Conservation (phyloP, 2,329 filamentous ascomycete genomes). For the Exophiala lecanii-corni region DNA sequence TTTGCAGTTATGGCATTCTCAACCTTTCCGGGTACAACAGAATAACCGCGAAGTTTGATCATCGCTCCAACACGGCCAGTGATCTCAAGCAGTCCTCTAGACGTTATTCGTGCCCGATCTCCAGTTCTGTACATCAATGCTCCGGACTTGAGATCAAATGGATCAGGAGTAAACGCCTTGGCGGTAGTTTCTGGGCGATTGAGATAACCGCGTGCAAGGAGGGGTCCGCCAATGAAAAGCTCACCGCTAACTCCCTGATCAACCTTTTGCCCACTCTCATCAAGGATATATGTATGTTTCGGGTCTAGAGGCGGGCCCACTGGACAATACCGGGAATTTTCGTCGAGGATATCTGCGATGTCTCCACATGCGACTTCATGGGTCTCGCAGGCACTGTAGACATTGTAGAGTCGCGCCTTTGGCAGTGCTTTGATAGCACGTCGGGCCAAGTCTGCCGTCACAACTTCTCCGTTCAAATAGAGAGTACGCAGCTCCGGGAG, state of each 20-base stretch:
- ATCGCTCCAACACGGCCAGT: constrained; percentile 71
- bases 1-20: constrained; percentile 67
- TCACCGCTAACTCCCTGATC: constrained; percentile 62
- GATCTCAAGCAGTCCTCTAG: constrained; percentile 67
- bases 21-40: constrained; percentile 70
- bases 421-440: constrained; percentile 65
- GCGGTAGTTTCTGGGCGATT: constrained; percentile 75
- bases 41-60: constrained; percentile 78
- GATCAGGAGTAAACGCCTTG: constrained; percentile 64
- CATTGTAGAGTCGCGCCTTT: constrained; percentile 66
- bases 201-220: constrained; percentile 72
- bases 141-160: constrained; percentile 55
- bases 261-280: constrained; percentile 63
- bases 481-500: constrained; percentile 64
- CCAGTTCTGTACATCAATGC: constrained; percentile 72
- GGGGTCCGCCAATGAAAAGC: constrained; percentile 67
- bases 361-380: constrained; percentile 76
- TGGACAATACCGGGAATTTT: constrained; percentile 64
- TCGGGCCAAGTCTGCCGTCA: constrained; percentile 70
- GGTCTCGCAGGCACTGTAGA: constrained; percentile 78
- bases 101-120: constrained; percentile 63
- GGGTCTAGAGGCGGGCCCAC: constrained; percentile 67
- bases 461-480: constrained; percentile 80
- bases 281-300: constrained; percentile 66
- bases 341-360: constrained; percentile 61